Conservation (phyloP, 1,284 basidiomycete genomes). For the Pseudozyma tsukubaensis region DNA sequence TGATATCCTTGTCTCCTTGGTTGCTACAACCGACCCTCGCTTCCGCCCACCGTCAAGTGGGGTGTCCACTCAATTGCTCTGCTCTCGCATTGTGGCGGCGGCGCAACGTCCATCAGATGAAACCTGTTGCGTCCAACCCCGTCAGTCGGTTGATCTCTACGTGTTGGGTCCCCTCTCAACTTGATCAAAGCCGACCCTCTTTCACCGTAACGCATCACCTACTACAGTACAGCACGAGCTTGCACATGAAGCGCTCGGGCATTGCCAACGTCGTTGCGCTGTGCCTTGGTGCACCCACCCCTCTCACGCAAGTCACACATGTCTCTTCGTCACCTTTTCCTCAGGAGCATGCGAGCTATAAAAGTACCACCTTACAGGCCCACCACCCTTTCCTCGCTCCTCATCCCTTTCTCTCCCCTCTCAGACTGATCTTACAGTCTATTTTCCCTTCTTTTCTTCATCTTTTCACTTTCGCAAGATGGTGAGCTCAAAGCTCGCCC, state of each 20-base stretch:
- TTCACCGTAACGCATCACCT: not conserved
- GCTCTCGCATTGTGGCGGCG: not conserved
- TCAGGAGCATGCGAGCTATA: constrained; percentile 5
- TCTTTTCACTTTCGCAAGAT: constrained; percentile 13
- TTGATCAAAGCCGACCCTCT: not conserved
- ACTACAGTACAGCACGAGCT: too few relatives aligned
- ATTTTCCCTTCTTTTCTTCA: not conserved
- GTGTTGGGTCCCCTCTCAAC: not conserved
- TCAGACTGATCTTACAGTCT: not conserved
- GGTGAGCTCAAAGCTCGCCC: constrained; percentile 39
- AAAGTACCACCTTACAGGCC: not conserved
- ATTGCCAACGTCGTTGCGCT: too few relatives aligned
- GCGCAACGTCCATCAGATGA: constrained; percentile 5
- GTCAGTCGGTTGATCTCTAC: not conserved
- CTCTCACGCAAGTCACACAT: not conserved
- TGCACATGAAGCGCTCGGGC: too few relatives aligned
- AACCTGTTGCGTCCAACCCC: not conserved
- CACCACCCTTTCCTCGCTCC: not conserved
- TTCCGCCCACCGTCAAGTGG: not conserved
- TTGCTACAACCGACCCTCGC: constrained; percentile 5
- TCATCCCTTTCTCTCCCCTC: constrained; percentile 5
- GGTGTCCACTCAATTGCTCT: not conserved
- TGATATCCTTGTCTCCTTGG: too few relatives aligned
- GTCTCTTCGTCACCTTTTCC: not conserved
- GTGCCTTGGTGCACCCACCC: not conserved